Base-by-base conservation (phyloP, 768 basidiomycete genomes). In the Amanita brunnescens region DNA sequence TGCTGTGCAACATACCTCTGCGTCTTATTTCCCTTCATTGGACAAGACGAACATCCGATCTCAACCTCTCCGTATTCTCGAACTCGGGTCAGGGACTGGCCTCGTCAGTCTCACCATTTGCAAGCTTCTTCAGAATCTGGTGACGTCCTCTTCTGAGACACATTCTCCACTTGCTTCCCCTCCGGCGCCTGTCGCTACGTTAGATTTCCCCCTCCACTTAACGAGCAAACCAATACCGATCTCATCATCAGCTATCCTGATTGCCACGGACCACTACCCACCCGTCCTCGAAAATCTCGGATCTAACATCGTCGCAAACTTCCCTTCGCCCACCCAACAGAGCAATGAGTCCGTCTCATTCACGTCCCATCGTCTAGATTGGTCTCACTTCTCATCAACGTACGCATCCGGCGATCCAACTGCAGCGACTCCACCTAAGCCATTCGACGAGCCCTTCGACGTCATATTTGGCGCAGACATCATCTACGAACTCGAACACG, bases 31-130 rank as follows among this genome's bases (percentile, higher is more conserved):
- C 30, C 51, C 47, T 21, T 14, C 34, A n/a, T 3, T 13, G 35
- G 21, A 23, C 6, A 13, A 24, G 26, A 21, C 39, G 16, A 24
- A 40, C 18, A 24, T 44, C 9, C 3, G 20, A 4, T 20, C 16
- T 21, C 26, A 16, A 2, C 54, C 53, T 4, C 58, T 80, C 2
- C 68, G 79, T 4, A 61, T 88, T 21, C 74, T 93, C 26, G 90
- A 94, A 64, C 77, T 93, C 4, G 90, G 91, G 3, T 83, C 88
- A 4, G 91, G 91, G 3, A 92, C 91, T 0, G 91, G 91, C 1
- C 74, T 93, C 10, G 80, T 91, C 18, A 85, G 86, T 55, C 70
- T 91, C 35, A 67, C 74, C 0, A 61, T 75, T 0, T 78, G 75
- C 1, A 79, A 76, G 57, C 59, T 83, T 2, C 59, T 78, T 6